Percentiles rank a stretch among this genome's conserved stretches.
Evolutionary conservation across 2,329 filamentous ascomycete genomes (phyloP).

Genomic region (Hymenoscyphus scutula): DNA sequence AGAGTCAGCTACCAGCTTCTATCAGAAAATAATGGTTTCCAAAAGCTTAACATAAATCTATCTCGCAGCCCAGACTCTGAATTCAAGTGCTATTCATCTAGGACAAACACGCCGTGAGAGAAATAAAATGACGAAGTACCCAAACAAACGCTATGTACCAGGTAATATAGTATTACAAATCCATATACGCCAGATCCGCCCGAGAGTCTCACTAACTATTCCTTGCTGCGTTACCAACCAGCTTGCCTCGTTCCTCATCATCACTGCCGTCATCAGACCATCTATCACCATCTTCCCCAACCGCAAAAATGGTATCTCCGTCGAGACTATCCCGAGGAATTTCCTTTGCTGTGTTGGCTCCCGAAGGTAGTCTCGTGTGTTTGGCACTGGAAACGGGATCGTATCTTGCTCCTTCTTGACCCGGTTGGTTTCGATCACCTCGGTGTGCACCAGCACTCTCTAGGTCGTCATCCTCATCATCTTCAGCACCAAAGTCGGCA

Average conservation of each 20-base stretch:
- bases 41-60: conserved; percentile 1
- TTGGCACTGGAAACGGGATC: conserved; percentile 33
- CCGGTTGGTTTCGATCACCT: conserved; percentile 44
- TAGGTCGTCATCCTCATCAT: conserved; percentile 60
- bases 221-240: conserved; percentile 41
- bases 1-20: too few species aligned
- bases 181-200: conserved; percentile 5
- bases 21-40: background rate
- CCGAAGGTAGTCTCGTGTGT: conserved; percentile 11
- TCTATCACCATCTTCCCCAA: conserved; percentile 79
- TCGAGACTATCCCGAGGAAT: conserved; percentile 64
- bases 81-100: background rate
- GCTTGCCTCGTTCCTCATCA: conserved; percentile 54
- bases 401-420: conserved; percentile 37
- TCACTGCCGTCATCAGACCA: conserved; percentile 73
- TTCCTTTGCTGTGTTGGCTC: conserved; percentile 27
- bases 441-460: conserved; percentile 42
- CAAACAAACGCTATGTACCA: conserved; percentile 13
- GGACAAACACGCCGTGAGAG: background rate
- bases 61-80: background rate
- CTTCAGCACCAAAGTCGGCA: conserved; percentile 76
- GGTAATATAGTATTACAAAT: conserved; percentile 19
- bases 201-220: conserved; percentile 13
- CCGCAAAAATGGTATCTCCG: conserved; percentile 93
- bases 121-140: background rate